Percentiles rank a stretch among this genome's conserved stretches.
Evolutionary conservation across 345 rosid genomes (phyloP).

Genomic region (Clarkia xantiana): DNA sequence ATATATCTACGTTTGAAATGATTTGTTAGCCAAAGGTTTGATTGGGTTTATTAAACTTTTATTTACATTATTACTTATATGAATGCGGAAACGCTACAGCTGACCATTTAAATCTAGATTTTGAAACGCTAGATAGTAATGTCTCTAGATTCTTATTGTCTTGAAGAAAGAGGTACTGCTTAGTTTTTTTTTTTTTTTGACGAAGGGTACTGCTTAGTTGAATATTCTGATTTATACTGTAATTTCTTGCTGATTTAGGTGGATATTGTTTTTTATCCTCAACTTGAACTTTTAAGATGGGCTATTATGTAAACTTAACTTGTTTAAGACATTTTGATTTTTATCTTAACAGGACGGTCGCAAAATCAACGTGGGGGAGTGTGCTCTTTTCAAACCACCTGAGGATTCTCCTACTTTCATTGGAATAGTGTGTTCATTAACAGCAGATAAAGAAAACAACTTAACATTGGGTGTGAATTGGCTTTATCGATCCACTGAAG

Average conservation of each 20-base stretch:
- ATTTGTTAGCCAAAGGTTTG: too few species aligned
- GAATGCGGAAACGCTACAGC: too few species aligned
- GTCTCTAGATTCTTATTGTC: too few species aligned
- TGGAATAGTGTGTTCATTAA: slow-evolving; percentile 54
- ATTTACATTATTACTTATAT: too few species aligned
- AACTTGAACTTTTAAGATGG: neutral
- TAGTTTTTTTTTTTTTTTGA: too few species aligned
- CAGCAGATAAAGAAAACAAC: slow-evolving; percentile 33
- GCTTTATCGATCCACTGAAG: slow-evolving; percentile 76
- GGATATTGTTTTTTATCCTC: neutral
- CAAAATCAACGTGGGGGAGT: slow-evolving; percentile 71
- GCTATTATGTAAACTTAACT: neutral
- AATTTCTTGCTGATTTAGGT: neutral
- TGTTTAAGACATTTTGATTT: neutral
- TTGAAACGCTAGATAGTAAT: too few species aligned
- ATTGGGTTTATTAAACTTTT: too few species aligned
- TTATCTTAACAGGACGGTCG: slow-evolving; percentile 53
- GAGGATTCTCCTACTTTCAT: slow-evolving; percentile 83
- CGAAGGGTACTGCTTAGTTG: too few species aligned
- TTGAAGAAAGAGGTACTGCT: too few species aligned
- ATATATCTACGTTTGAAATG: too few species aligned
- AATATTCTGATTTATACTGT: neutral
- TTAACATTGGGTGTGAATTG: slow-evolving; percentile 62
- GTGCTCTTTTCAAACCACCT: slow-evolving; percentile 80
- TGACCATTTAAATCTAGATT: too few species aligned